Conservation (phyloP, 176 grass and related monocot species). For the Avena sativa region DNA sequence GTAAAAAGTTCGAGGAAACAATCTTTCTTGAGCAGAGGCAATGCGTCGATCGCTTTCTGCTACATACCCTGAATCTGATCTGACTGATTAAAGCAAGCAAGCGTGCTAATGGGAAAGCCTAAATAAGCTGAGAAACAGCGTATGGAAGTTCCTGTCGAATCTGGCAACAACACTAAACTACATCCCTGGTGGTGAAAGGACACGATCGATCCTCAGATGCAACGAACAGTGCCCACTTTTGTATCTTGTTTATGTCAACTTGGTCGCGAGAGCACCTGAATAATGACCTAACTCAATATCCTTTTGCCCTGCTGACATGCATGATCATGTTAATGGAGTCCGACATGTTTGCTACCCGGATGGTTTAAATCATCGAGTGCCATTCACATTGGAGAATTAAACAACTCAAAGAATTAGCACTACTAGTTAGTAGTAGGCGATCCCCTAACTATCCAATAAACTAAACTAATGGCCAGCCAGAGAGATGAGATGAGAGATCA, state of each 20-base stretch:
- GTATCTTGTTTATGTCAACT: slow-evolving; percentile 33
- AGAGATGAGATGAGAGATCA: not conserved
- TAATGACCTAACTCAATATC: slow-evolving; percentile 62
- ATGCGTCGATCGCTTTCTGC: not conserved
- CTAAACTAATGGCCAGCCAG: not conserved
- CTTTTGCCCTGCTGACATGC: slow-evolving; percentile 32
- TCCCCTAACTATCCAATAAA: slow-evolving; percentile 41
- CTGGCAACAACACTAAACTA: slow-evolving; percentile 45
- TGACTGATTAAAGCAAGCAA: slow-evolving; percentile 10
- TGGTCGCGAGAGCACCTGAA: slow-evolving; percentile 56
- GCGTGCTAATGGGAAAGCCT: slow-evolving; percentile 2
- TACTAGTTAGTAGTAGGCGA: slow-evolving; percentile 46
- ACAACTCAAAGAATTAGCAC: slow-evolving; percentile 63
- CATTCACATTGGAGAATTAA: slow-evolving; percentile 41
- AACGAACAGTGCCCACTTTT: slow-evolving; percentile 34
- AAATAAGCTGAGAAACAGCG: not conserved
- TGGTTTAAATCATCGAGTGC: slow-evolving; percentile 41
- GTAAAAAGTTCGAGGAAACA: slow-evolving; percentile 3
- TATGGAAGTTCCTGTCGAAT: slow-evolving; percentile 42
- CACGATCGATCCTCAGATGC: slow-evolving; percentile 44
- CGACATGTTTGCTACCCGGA: slow-evolving; percentile 43
- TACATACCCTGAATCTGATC: not conserved
- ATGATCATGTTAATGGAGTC: slow-evolving; percentile 48
- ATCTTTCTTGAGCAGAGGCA: slow-evolving; percentile 1
- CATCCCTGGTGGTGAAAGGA: slow-evolving; percentile 33